Evolutionary conservation across 495 filamentous ascomycete species (phyloP).

Genomic region (Penicillium pulvis): DNA sequence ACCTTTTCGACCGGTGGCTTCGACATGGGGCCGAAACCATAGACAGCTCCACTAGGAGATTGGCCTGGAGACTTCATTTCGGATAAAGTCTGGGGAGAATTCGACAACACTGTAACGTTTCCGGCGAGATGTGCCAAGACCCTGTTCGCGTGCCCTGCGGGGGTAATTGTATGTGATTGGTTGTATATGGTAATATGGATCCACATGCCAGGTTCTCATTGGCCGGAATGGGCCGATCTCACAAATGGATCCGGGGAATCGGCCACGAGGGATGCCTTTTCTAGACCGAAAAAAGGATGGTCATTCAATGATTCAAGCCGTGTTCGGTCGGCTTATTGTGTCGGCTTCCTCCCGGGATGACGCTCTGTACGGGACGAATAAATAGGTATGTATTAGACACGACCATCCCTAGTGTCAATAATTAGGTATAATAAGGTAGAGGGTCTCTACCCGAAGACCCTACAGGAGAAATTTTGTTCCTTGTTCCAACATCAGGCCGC

Average conservation of each 20-base stretch:
- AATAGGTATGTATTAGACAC: background rate
- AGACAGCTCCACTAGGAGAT: background rate
- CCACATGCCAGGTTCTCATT: conserved; percentile 9
- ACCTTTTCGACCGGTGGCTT: conserved; percentile 10
- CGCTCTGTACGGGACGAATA: background rate
- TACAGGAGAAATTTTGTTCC: background rate
- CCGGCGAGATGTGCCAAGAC: conserved; percentile 22
- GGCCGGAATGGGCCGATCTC: conserved; percentile 13
- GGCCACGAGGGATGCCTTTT: conserved; percentile 18
- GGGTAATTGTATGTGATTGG: conserved; percentile 13
- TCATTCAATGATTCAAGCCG: conserved; percentile 9
- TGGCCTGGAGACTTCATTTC: conserved; percentile 11
- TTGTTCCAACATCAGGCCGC: background rate
- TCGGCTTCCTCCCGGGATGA: conserved; percentile 6
- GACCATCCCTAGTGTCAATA: background rate
- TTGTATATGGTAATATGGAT: background rate
- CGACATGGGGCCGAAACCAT: conserved; percentile 13
- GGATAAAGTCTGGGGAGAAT: conserved; percentile 15
- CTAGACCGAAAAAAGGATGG: conserved; percentile 18
- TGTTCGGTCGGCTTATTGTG: conserved; percentile 17
- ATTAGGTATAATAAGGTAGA: conserved; percentile 1
- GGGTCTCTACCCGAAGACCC: conserved; percentile 1
- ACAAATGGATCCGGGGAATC: conserved; percentile 30
- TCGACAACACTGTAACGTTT: conserved; percentile 17
- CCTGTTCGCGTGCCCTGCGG: conserved; percentile 22